A percentile compares a stretch with the other conserved stretches of the same genome.
Evolutionary conservation across 106 monocot species (phyloP).

Genomic region (Gastrodia elata): DNA sequence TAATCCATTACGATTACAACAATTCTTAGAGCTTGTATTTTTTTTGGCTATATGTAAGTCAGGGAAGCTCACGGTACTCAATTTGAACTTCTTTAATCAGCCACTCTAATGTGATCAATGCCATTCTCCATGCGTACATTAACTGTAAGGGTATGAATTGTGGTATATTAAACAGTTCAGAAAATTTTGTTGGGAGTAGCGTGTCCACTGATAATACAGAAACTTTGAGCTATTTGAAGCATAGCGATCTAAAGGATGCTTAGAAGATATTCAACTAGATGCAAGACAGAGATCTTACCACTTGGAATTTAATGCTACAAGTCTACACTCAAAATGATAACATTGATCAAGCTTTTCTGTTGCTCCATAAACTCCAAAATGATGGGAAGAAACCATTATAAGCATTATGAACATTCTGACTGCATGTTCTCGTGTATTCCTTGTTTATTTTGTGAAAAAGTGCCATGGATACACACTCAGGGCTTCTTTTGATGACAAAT

Average conservation of each 20-base stretch:
- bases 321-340: constrained; percentile 28
- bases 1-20: constrained; percentile 44
- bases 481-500: constrained; percentile 22
- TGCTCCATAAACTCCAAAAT: constrained; percentile 28
- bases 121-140: constrained; percentile 44
- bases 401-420: constrained; percentile 45
- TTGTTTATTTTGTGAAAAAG: constrained; percentile 30
- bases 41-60: constrained; percentile 18
- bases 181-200: constrained; percentile 25
- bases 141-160: constrained; percentile 26
- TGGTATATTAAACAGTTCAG: constrained; percentile 21
- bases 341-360: constrained; percentile 19
- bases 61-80: constrained; percentile 52
- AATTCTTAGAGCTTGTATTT: constrained; percentile 36
- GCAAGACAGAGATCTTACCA: constrained; percentile 36
- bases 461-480: constrained; percentile 42
- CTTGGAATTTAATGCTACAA: constrained; percentile 59
- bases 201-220: constrained; percentile 38
- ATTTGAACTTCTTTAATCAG: constrained; percentile 21
- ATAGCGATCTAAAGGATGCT: constrained; percentile 34
- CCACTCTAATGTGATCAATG: constrained; percentile 29
- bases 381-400: constrained; percentile 23
- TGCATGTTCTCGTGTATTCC: constrained; percentile 33
- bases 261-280: constrained; percentile 30
- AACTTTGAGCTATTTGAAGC: constrained; percentile 46